These are phyloP conservation scores for Leucosporidium scottii DNA, from an alignment of 768 basidiomycete species.

Conservation along the genomic window DNA sequence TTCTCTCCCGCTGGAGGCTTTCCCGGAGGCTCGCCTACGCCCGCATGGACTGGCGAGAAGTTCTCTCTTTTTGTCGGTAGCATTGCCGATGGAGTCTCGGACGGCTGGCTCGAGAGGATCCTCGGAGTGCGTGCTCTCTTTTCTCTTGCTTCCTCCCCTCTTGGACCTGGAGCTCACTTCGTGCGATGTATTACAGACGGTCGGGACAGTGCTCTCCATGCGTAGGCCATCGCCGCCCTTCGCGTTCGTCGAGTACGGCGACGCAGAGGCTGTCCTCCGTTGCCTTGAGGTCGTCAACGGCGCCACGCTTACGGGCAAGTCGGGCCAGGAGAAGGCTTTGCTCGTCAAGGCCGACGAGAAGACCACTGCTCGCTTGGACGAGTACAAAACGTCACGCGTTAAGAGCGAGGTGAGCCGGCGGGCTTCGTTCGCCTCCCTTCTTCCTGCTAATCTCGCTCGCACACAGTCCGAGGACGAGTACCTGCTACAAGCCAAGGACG, in stretches of 20 bases:
- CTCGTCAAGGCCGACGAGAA: constrained; percentile 96
- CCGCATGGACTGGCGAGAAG: constrained; percentile 18
- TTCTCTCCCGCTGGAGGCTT: neutral
- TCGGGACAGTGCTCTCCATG: constrained; percentile 80
- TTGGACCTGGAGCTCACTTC: neutral
- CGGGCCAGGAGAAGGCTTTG: constrained; percentile 58
- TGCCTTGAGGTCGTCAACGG: constrained; percentile 61
- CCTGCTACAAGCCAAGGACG: constrained; percentile 31
- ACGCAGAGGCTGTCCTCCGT: constrained; percentile 80
- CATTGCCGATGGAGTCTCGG: constrained; percentile 33
- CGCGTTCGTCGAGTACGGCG: constrained; percentile 93
- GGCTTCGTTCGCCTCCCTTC: neutral
- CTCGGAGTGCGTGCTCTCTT: constrained; percentile 27
- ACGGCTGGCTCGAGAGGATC: constrained; percentile 34
- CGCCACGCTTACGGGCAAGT: constrained; percentile 57
- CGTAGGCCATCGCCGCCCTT: constrained; percentile 91
- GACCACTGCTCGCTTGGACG: constrained; percentile 77
- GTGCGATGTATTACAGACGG: constrained; percentile 54
- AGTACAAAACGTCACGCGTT: constrained; percentile 71
- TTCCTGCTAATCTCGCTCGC: neutral
- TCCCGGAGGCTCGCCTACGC: neutral
- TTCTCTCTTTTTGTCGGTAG: constrained; percentile 36
- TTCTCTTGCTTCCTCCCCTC: neutral
- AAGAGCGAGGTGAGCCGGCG: constrained; percentile 65
- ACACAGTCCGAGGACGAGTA: neutral